phyloP scores from a whole-genome alignment of 2,329 filamentous ascomycete species.

The Raffaelea albimanens region DNA sequence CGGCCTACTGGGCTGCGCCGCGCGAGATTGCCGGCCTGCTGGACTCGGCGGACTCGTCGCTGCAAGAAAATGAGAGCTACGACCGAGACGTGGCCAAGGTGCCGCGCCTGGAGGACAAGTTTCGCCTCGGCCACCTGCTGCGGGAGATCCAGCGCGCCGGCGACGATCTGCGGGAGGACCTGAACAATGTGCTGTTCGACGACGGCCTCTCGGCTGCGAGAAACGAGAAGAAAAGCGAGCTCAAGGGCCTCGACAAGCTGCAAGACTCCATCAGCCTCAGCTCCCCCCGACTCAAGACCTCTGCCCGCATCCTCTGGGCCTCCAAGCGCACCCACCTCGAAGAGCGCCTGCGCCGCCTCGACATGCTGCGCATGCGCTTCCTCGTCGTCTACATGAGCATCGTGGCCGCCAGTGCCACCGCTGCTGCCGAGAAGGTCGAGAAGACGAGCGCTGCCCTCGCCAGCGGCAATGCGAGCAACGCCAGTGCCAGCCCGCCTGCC shows the following conservation, averaged over 20 bases:
- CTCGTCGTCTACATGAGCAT: conserved; percentile 56
- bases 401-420: conserved; percentile 30
- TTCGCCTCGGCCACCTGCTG: conserved; percentile 47
- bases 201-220: conserved; percentile 24
- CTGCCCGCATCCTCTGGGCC: conserved; percentile 49
- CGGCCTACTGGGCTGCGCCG: conserved; percentile 49
- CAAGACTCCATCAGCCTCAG: not conserved
- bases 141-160: conserved; percentile 52
- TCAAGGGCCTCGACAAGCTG: no score
- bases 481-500: conserved; percentile 4
- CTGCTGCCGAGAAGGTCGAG: conserved; percentile 26
- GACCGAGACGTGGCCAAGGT: conserved; percentile 50
- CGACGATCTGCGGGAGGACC: conserved; percentile 52
- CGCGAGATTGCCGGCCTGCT: conserved; percentile 48
- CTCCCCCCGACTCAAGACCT: conserved; percentile 28
- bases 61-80: conserved; percentile 55
- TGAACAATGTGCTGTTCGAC: conserved; percentile 40
- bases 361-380: conserved; percentile 55
- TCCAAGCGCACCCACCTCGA: conserved; percentile 43
- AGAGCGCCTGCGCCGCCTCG: conserved; percentile 48
- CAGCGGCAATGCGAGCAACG: not conserved
- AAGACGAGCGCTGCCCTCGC: conserved; percentile 15
- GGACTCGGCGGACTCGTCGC: conserved; percentile 52
- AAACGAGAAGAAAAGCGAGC: not conserved
- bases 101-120: conserved; percentile 50